A percentile compares a stretch with the other conserved stretches of the same genome.
phyloP scores from a whole-genome alignment of 2,329 filamentous ascomycete genomes.

The Emmonsiellopsis sp. region DNA sequence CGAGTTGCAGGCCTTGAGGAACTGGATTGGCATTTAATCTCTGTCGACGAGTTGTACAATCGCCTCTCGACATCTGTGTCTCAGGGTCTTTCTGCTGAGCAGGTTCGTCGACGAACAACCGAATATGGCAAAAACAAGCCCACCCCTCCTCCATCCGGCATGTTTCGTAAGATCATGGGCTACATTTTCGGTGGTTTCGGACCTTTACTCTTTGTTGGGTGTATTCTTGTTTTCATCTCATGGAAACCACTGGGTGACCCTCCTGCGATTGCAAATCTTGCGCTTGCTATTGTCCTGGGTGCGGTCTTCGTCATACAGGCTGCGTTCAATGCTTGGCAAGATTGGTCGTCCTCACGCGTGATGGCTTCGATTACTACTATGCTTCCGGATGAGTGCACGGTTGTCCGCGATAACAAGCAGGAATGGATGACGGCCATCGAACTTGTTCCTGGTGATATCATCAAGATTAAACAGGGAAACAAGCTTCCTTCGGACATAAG shows the following conservation, averaged over 20 bases:
- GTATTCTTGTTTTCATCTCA: slow-evolving; percentile 64
- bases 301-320: slow-evolving; percentile 62
- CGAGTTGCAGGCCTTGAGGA: slow-evolving; percentile 43
- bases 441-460: slow-evolving; percentile 62
- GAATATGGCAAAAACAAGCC: slow-evolving; percentile 60
- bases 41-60: slow-evolving; percentile 48
- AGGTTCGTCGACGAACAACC: slow-evolving; percentile 44
- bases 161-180: slow-evolving; percentile 48
- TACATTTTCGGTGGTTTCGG: slow-evolving; percentile 76
- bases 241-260: slow-evolving; percentile 68
- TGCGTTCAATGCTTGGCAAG: slow-evolving; percentile 60
- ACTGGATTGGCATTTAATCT: slow-evolving; percentile 59
- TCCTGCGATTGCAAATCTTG: slow-evolving; percentile 60
- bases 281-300: slow-evolving; percentile 62
- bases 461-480: slow-evolving; percentile 60
- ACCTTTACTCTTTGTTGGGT: slow-evolving; percentile 56
- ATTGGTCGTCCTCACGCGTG: slow-evolving; percentile 66
- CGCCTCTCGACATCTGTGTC: slow-evolving; percentile 48
- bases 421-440: slow-evolving; percentile 45
- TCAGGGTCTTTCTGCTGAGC: slow-evolving; percentile 51
- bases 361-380: slow-evolving; percentile 74
- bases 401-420: slow-evolving; percentile 51
- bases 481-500: slow-evolving; percentile 66
- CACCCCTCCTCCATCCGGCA: slow-evolving; percentile 54
- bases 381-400: slow-evolving; percentile 63